Evolutionary conservation across 108 stramenopile species (phyloP).

Genomic region (Stephanodiscus triporus): DNA sequence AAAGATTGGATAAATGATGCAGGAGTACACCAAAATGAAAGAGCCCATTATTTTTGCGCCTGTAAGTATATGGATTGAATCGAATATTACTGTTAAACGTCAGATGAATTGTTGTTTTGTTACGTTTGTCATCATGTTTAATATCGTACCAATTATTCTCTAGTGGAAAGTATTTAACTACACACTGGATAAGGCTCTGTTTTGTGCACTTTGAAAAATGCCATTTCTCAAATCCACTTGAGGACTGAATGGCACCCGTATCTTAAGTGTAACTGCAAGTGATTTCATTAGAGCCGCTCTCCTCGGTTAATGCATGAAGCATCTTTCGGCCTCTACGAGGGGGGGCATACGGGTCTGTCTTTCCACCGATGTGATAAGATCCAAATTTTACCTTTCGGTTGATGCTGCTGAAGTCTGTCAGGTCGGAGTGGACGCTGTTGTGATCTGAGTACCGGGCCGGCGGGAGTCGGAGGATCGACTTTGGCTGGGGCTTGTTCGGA

Average conservation of each 20-base stretch:
- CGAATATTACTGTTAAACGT: no score
- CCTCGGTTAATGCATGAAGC: slow-evolving; percentile 10
- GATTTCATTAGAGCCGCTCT: neutral
- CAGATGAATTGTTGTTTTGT: no score
- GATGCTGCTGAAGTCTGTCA: slow-evolving; percentile 1
- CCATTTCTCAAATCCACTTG: no score
- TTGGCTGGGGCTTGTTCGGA: slow-evolving; percentile 1
- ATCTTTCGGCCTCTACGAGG: neutral
- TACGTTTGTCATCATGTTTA: no score
- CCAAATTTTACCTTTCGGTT: slow-evolving; percentile 9
- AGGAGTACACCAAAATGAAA: no score
- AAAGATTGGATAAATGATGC: no score
- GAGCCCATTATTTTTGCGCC: no score
- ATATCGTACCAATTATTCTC: no score
- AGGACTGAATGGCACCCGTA: neutral
- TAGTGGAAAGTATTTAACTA: no score
- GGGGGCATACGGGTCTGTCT: neutral
- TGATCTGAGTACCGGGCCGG: slow-evolving; percentile 8
- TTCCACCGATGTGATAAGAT: neutral
- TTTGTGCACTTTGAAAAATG: no score
- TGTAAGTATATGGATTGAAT: no score
- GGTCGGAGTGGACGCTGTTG: slow-evolving; percentile 9
- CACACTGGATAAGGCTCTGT: no score
- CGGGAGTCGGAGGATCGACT: slow-evolving; percentile 1
- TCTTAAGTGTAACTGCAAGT: neutral